These are phyloP conservation scores for Paraconiothyrium sp. DNA, from an alignment of 2,329 filamentous ascomycete species.

Conservation along the genomic window DNA sequence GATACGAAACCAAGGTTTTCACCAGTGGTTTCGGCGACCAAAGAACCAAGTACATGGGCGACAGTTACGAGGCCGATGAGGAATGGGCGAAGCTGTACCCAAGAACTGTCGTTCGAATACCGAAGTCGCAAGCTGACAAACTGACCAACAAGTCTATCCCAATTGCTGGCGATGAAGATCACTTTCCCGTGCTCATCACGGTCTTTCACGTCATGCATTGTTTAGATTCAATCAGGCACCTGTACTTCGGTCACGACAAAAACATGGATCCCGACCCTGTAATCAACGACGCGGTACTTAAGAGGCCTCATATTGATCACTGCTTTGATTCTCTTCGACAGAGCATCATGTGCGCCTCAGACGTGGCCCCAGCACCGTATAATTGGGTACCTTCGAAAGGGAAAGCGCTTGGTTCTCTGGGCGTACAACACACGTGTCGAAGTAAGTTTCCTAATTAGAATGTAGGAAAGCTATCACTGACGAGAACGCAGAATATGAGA, in stretches of 20 bases:
- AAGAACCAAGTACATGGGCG: conserved; percentile 1
- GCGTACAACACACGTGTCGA: background rate
- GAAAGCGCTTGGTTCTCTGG: background rate
- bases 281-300: background rate
- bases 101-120: background rate
- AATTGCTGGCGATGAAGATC: background rate
- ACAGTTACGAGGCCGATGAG: background rate
- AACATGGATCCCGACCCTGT: background rate
- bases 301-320: background rate
- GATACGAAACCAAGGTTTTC: background rate
- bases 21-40: conserved; percentile 1
- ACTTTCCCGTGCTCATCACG: background rate
- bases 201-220: background rate
- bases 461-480: background rate
- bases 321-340: background rate
- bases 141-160: background rate
- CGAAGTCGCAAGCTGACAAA: background rate
- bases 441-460: background rate
- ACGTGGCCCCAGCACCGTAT: background rate
- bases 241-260: background rate
- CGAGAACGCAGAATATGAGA: background rate
- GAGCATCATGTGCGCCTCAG: conserved; percentile 2
- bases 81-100: background rate
- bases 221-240: background rate
- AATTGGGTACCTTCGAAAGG: background rate